These are phyloP conservation scores for Dendrocalamus latiflorus DNA, from an alignment of 202 grass and related monocot species.

Conservation along the genomic window DNA sequence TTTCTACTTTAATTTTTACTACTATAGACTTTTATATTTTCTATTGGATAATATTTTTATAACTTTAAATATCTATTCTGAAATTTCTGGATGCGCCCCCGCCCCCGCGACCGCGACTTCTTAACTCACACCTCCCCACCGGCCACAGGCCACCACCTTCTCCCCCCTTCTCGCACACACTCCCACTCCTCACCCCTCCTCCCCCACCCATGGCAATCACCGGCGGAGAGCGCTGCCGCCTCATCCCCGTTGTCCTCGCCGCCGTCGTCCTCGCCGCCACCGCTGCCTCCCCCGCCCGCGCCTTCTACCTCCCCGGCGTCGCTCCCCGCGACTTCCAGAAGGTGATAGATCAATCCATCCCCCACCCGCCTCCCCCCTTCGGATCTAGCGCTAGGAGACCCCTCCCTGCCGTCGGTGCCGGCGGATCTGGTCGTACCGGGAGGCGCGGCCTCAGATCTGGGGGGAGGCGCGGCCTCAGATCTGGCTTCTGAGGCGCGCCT, in stretches of 20 bases:
- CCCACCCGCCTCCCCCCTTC: neutral
- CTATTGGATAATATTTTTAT: too few species aligned
- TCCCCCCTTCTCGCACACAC: neutral
- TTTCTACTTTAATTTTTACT: too few species aligned
- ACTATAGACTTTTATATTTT: too few species aligned
- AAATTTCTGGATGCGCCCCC: too few species aligned
- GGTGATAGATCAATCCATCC: slow-evolving; percentile 26
- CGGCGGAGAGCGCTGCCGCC: neutral
- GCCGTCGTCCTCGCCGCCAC: neutral
- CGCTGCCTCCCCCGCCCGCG: slow-evolving; percentile 26
- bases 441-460: neutral
- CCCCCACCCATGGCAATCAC: slow-evolving; percentile 38
- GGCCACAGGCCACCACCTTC: neutral
- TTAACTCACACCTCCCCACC: too few species aligned
- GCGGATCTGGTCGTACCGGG: slow-evolving; percentile 13
- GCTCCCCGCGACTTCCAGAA: slow-evolving; percentile 67
- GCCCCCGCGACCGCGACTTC: too few species aligned
- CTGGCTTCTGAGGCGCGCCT: slow-evolving; percentile 1
- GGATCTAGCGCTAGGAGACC: slow-evolving; percentile 8
- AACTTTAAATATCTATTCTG: too few species aligned
- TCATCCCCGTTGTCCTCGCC: neutral
- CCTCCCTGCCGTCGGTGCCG: neutral
- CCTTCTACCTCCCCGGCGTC: slow-evolving; percentile 83
- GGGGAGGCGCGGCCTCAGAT: too few species aligned
- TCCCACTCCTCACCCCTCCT: neutral